phyloP scores from a whole-genome alignment of 2,329 filamentous ascomycete genomes.

The Zalaria obscura region DNA sequence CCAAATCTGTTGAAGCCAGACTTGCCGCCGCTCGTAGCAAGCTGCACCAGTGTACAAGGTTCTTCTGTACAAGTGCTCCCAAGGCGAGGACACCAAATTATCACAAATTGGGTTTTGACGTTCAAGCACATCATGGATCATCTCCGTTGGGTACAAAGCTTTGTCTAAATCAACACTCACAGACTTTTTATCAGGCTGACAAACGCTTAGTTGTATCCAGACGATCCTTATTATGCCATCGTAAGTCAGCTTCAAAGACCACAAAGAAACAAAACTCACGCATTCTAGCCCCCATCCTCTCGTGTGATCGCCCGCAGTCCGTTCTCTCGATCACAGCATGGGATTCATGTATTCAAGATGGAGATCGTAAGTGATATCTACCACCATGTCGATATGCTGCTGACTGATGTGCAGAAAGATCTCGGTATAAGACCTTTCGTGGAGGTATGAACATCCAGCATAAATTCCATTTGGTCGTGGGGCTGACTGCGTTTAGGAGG shows the following conservation, averaged over 20 bases:
- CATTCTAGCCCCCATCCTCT: not conserved
- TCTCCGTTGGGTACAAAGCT: not conserved
- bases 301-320: not conserved
- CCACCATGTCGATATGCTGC: too few species aligned
- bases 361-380: not conserved
- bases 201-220: not conserved
- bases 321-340: not conserved
- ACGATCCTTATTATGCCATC: not conserved
- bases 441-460: not conserved
- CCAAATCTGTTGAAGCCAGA: not conserved
- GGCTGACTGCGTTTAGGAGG: not conserved
- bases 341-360: not conserved
- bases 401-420: not conserved
- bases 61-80: not conserved
- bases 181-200: not conserved
- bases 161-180: not conserved
- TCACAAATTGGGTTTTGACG: not conserved
- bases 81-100: not conserved
- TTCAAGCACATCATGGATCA: not conserved
- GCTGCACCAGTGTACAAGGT: not conserved
- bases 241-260: not conserved
- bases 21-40: too few species aligned
- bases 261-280: not conserved
- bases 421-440: not conserved
- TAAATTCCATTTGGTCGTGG: too few species aligned